Conservation (phyloP, 2,329 filamentous ascomycete species). For the Didymella segeticola region DNA sequence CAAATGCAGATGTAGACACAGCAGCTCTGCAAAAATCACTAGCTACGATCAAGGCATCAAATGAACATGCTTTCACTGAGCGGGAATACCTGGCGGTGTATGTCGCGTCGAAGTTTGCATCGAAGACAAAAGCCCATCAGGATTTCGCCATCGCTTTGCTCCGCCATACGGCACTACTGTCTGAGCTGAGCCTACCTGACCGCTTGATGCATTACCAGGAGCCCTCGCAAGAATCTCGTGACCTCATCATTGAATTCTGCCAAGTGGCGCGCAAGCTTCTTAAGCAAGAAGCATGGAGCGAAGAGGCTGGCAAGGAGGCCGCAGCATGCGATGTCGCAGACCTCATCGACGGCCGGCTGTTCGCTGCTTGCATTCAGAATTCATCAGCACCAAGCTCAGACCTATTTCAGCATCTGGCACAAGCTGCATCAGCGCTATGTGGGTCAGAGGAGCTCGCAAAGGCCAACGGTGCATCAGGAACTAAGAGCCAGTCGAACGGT, state of each 20-base stretch:
- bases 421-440: constrained; percentile 30
- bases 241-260: constrained; percentile 50
- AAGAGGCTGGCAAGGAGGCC: constrained; percentile 27
- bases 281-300: constrained; percentile 46
- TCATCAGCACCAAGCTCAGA: constrained; percentile 25
- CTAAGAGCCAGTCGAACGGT: neutral
- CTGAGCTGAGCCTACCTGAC: constrained; percentile 51
- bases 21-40: constrained; percentile 29
- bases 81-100: constrained; percentile 44
- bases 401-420: constrained; percentile 24
- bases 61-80: constrained; percentile 38
- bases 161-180: constrained; percentile 52
- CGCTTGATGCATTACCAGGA: constrained; percentile 44
- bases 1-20: constrained; percentile 18
- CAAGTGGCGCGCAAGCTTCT: constrained; percentile 48
- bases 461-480: constrained; percentile 7
- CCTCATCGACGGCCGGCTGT: constrained; percentile 61
- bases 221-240: constrained; percentile 40
- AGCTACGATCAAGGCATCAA: constrained; percentile 24
- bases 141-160: constrained; percentile 51
- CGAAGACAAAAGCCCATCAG: constrained; percentile 31
- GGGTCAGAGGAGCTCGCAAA: constrained; percentile 22
- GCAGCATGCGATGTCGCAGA: constrained; percentile 59
- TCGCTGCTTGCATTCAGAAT: constrained; percentile 37
- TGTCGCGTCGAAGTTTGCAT: constrained; percentile 43